Conservation (phyloP, 2,329 filamentous ascomycete species). For the Colletotrichum costaricense region DNA sequence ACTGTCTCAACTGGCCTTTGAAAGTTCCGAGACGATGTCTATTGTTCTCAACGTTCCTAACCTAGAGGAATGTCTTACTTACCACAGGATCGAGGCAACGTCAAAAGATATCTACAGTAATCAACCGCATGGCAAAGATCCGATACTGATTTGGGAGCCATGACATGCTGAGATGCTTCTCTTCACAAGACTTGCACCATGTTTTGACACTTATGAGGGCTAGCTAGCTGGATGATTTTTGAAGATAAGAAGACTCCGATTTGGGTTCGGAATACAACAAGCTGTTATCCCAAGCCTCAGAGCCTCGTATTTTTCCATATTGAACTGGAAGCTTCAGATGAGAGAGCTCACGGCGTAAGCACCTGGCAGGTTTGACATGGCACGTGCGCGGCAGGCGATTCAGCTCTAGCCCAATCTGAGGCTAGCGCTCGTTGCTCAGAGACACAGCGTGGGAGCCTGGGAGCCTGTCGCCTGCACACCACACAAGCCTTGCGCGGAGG, state of each 20-base stretch:
- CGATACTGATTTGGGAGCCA: too few species aligned
- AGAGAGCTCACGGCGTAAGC: too few species aligned
- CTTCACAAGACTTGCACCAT: not conserved
- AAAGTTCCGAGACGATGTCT: not conserved
- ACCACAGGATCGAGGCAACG: not conserved
- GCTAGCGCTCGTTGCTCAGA: conserved; percentile 26
- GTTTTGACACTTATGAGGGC: not conserved
- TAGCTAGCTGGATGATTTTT: too few species aligned
- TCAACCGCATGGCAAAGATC: not conserved
- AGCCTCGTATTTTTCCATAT: too few species aligned
- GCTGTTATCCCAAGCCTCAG: too few species aligned
- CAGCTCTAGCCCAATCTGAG: not conserved
- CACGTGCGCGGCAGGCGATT: conserved; percentile 12
- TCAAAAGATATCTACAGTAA: not conserved
- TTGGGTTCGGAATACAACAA: too few species aligned
- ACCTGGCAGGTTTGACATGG: conserved; percentile 1
- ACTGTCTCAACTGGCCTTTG: not conserved
- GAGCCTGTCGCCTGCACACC: conserved; percentile 16
- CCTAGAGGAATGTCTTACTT: not conserved
- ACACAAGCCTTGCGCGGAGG: conserved; percentile 8
- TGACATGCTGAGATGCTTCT: not conserved
- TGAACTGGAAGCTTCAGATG: too few species aligned
- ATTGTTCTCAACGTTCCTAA: not conserved
- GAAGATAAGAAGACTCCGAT: too few species aligned
- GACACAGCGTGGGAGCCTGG: not conserved